Percentiles rank a stretch among this genome's conserved stretches.
These are phyloP conservation scores for Colletotrichum navitas DNA, from an alignment of 2,329 filamentous ascomycete species.

Conservation along the genomic window DNA sequence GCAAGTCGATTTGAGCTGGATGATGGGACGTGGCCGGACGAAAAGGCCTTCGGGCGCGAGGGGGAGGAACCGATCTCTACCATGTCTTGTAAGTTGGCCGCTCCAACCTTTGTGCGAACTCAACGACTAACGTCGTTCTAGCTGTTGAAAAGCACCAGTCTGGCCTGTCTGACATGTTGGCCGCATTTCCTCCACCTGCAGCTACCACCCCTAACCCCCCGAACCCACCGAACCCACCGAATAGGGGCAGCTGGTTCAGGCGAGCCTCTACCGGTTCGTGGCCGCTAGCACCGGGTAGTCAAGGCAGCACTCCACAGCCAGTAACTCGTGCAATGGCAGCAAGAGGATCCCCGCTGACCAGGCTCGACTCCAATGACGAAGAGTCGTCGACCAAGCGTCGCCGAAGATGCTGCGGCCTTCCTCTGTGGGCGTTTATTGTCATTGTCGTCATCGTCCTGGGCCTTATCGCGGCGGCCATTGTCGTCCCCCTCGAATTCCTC, in stretches of 20 bases:
- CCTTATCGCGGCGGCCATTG: slow-evolving; percentile 82
- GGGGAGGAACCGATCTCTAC: slow-evolving; percentile 56
- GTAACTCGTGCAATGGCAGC: slow-evolving; percentile 36
- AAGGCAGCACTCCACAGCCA: slow-evolving; percentile 32
- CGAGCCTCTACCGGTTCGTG: slow-evolving; percentile 56
- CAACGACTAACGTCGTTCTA: slow-evolving; percentile 44
- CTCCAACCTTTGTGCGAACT: background rate
- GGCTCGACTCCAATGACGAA: slow-evolving; percentile 43
- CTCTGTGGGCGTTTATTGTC: slow-evolving; percentile 81
- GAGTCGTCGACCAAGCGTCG: slow-evolving; percentile 52
- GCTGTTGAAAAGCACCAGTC: slow-evolving; percentile 62
- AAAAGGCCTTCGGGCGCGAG: slow-evolving; percentile 55
- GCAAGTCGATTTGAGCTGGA: slow-evolving; percentile 68
- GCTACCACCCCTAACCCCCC: slow-evolving; percentile 60
- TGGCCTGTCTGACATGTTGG: slow-evolving; percentile 74
- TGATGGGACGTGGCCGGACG: slow-evolving; percentile 63
- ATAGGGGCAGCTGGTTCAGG: slow-evolving; percentile 60
- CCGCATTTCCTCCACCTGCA: slow-evolving; percentile 73
- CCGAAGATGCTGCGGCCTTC: slow-evolving; percentile 85
- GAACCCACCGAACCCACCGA: slow-evolving; percentile 59
- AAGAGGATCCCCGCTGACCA: slow-evolving; percentile 27
- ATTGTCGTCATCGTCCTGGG: slow-evolving; percentile 74
- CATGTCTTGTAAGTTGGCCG: slow-evolving; percentile 47
- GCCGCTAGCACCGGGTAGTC: slow-evolving; percentile 57
- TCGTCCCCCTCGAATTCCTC: slow-evolving; percentile 79